Percentiles rank a stretch among this genome's conserved stretches.
phyloP scores from a whole-genome alignment of 2,329 filamentous ascomycete species.

The Diaporthe citriasiana region DNA sequence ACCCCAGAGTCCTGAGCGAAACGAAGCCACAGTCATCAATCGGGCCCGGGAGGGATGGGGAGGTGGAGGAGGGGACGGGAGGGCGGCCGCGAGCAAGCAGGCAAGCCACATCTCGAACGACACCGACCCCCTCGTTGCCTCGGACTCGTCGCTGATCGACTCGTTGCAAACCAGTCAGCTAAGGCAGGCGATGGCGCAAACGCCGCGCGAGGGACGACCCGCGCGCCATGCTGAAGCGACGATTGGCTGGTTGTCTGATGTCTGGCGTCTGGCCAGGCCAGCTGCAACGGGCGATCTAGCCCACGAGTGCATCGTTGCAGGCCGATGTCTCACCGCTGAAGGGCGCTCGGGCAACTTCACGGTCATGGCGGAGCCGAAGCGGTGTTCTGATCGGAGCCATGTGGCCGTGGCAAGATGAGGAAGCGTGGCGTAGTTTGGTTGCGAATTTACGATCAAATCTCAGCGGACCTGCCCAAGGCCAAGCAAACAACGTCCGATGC shows the following conservation, averaged over 20 bases:
- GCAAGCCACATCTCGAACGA: slow-evolving; percentile 29
- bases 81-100: slow-evolving; percentile 26
- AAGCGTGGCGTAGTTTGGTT: slow-evolving; percentile 21
- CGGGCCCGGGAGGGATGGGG: neutral
- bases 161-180: slow-evolving; percentile 3
- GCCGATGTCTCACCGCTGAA: slow-evolving; percentile 5
- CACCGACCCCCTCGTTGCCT: neutral
- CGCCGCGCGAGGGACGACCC: slow-evolving; percentile 27
- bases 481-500: slow-evolving; percentile 34
- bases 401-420: slow-evolving; percentile 1
- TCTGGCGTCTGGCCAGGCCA: slow-evolving; percentile 9
- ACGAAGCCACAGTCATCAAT: slow-evolving; percentile 19
- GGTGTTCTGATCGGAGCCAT: slow-evolving; percentile 1
- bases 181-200: slow-evolving; percentile 21
- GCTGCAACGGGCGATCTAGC: slow-evolving; percentile 25
- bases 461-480: slow-evolving; percentile 36
- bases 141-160: slow-evolving; percentile 21
- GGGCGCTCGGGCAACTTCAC: neutral
- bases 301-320: slow-evolving; percentile 10
- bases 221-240: slow-evolving; percentile 8
- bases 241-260: slow-evolving; percentile 2
- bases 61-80: slow-evolving; percentile 10
- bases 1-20: slow-evolving; percentile 11
- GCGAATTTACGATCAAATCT: slow-evolving; percentile 23
- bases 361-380: slow-evolving; percentile 8